These are phyloP conservation scores for Pseudogymnoascus pannorum DNA, from an alignment of 2,329 filamentous ascomycete genomes.

Conservation along the genomic window DNA sequence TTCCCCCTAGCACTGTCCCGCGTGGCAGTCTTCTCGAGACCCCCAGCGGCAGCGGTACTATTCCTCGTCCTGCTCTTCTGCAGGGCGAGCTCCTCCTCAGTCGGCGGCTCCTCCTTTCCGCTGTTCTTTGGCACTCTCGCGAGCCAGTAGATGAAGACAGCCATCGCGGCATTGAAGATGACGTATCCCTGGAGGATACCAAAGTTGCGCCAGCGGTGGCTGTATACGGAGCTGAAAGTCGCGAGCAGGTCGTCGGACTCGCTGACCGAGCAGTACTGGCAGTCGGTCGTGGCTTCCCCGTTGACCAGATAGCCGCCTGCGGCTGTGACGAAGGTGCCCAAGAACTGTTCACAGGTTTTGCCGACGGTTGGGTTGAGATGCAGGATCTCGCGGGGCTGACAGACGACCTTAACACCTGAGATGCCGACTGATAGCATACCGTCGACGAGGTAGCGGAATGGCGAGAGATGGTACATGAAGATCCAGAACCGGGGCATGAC, in stretches of 20 bases:
- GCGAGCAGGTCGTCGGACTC: conserved; percentile 47
- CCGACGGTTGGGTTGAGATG: conserved; percentile 53
- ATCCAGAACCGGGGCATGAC: conserved; percentile 69
- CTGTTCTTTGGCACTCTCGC: conserved; percentile 37
- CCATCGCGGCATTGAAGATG: conserved; percentile 46
- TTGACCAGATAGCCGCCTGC: conserved; percentile 50
- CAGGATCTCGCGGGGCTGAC: conserved; percentile 62
- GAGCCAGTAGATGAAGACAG: conserved; percentile 48
- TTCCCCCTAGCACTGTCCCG: background rate
- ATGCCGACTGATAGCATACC: conserved; percentile 65
- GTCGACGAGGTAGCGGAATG: conserved; percentile 62
- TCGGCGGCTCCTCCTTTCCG: background rate
- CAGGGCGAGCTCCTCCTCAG: conserved; percentile 6
- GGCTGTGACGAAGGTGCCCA: conserved; percentile 41
- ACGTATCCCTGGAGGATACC: conserved; percentile 54
- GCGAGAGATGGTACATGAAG: conserved; percentile 52
- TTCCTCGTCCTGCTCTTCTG: conserved; percentile 8
- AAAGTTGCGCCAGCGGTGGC: conserved; percentile 61
- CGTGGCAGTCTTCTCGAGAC: background rate
- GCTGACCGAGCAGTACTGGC: conserved; percentile 47
- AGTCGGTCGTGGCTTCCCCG: conserved; percentile 39
- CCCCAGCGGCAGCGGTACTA: background rate
- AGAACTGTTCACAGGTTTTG: conserved; percentile 54
- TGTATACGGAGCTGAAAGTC: conserved; percentile 44
- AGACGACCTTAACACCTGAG: conserved; percentile 57